Conservation (phyloP, 768 basidiomycete species). For the Cubamyces sp. region DNA sequence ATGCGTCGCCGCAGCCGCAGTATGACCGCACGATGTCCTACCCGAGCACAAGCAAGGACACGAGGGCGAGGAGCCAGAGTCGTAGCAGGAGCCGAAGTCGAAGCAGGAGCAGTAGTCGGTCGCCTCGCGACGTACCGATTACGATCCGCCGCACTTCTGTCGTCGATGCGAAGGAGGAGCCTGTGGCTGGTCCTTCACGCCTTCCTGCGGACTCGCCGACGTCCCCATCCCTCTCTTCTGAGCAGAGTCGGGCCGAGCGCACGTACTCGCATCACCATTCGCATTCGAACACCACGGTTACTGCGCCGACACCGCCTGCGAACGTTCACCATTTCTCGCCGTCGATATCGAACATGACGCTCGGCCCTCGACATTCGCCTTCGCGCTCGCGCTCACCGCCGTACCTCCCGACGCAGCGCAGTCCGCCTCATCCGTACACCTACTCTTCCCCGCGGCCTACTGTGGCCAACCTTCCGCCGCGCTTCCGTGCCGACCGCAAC, state of each 20-base stretch:
- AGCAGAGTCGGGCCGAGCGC: not conserved
- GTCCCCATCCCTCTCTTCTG: constrained; percentile 8
- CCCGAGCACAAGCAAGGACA: not conserved
- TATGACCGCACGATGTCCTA: constrained; percentile 14
- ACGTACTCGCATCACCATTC: constrained; percentile 50
- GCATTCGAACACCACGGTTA: constrained; percentile 53
- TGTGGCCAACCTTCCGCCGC: constrained; percentile 20
- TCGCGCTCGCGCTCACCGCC: constrained; percentile 29
- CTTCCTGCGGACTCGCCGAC: constrained; percentile 1
- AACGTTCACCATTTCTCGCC: constrained; percentile 25
- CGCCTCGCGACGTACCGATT: constrained; percentile 15
- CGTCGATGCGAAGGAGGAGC: constrained; percentile 3
- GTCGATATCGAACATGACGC: constrained; percentile 26
- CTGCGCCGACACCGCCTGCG: constrained; percentile 46
- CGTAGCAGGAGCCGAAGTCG: constrained; percentile 13
- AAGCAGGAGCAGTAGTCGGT: constrained; percentile 6
- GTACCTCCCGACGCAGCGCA: constrained; percentile 20
- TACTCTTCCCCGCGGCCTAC: constrained; percentile 17
- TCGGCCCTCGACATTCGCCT: constrained; percentile 26
- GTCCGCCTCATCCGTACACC: constrained; percentile 9
- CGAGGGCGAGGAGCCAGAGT: not conserved
- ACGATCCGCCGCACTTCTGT: constrained; percentile 17
- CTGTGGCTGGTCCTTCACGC: constrained; percentile 19
- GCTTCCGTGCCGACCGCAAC: constrained; percentile 21
- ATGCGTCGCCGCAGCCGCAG: constrained; percentile 17